These are phyloP conservation scores for Leucaena leucocephala DNA, from an alignment of 306 rosid species.

Conservation along the genomic window DNA sequence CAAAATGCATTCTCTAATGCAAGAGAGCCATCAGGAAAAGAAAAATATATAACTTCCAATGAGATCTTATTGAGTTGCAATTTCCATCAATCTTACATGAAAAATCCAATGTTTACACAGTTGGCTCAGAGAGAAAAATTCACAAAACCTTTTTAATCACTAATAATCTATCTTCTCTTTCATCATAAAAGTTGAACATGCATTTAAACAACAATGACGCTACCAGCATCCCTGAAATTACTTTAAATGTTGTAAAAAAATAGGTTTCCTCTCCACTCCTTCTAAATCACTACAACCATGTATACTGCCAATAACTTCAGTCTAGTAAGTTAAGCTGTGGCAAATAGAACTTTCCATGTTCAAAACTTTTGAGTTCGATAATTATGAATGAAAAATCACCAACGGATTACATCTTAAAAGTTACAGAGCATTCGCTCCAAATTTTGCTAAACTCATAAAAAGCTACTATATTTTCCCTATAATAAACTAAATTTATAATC, in stretches of 20 bases:
- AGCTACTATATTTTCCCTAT: constrained; percentile 50
- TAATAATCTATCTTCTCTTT: not conserved
- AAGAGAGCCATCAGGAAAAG: not conserved
- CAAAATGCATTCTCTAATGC: constrained; percentile 15
- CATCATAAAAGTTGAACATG: not conserved
- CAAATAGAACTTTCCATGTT: not conserved
- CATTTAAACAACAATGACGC: not conserved
- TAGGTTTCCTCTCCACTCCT: constrained; percentile 52
- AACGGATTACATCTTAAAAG: constrained; percentile 61
- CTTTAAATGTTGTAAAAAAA: constrained; percentile 1
- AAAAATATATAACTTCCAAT: not conserved
- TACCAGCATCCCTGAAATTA: constrained; percentile 70
- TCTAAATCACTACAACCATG: constrained; percentile 37
- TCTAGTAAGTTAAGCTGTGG: not conserved
- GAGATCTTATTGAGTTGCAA: not conserved
- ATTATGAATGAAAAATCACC: constrained; percentile 37
- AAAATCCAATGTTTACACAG: not conserved
- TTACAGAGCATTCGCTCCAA: constrained; percentile 57
- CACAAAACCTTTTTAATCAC: not conserved
- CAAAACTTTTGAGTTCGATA: constrained; percentile 15
- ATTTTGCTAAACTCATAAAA: constrained; percentile 54
- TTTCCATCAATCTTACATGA: not conserved
- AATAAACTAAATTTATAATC: constrained; percentile 17
- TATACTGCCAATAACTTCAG: not conserved
- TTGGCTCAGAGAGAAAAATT: not conserved